These are phyloP conservation scores for Ogataea hybrid DNA, from an alignment of 1,139 yeast species.

Conservation along the genomic window DNA sequence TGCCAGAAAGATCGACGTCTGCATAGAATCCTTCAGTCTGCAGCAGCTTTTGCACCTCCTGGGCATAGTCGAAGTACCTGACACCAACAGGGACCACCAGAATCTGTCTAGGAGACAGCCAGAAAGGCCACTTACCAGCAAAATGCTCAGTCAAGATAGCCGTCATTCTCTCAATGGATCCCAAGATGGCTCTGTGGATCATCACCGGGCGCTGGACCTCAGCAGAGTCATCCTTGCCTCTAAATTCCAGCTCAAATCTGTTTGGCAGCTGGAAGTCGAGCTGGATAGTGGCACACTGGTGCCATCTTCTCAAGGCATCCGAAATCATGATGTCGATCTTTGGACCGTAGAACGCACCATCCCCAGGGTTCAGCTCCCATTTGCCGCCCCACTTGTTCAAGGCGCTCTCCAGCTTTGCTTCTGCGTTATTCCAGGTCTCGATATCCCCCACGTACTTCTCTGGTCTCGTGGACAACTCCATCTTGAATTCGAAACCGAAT, in stretches of 20 bases:
- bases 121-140: conserved; percentile 99
- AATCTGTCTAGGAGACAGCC: conserved; percentile 97
- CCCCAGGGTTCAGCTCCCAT: conserved; percentile 84
- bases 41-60: conserved; percentile 67
- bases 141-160: conserved; percentile 95
- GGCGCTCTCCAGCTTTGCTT: conserved; percentile 63
- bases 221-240: conserved; percentile 60
- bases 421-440: conserved; percentile 85
- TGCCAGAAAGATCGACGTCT: conserved; percentile 90
- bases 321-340: conserved; percentile 83
- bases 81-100: conserved; percentile 95
- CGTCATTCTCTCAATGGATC: conserved; percentile 97
- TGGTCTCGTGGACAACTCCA: conserved; percentile 87
- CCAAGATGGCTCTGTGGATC: conserved; percentile 98
- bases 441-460: conserved; percentile 80
- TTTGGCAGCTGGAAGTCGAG: conserved; percentile 92
- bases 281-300: conserved; percentile 96
- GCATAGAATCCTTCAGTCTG: conserved; percentile 76
- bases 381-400: conserved; percentile 57
- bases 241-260: conserved; percentile 80
- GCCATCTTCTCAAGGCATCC: conserved; percentile 81
- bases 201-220: conserved; percentile 75
- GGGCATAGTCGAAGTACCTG: conserved; percentile 86
- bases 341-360: conserved; percentile 99
- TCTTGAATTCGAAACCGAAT: conserved; percentile 73